Evolutionary conservation across 2,329 filamentous ascomycete species (phyloP).

Genomic region (Xylaria arbuscula): DNA sequence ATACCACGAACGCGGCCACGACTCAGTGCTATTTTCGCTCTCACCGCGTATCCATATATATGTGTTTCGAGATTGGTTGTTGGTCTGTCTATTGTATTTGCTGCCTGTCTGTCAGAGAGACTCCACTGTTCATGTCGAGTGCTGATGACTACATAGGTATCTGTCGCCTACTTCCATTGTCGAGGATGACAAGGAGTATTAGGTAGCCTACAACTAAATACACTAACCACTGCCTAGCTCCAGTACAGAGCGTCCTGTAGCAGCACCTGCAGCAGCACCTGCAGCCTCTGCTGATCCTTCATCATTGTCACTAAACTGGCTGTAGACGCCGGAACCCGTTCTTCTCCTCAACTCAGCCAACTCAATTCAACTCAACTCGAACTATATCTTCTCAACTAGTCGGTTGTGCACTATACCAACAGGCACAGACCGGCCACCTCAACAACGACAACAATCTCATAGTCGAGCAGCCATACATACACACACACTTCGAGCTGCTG

Average conservation of each 20-base stretch:
- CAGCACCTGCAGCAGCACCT: too few species aligned
- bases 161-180: background rate
- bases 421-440: background rate
- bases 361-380: constrained; percentile 1
- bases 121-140: background rate
- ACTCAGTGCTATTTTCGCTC: background rate
- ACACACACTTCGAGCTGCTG: constrained; percentile 1
- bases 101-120: background rate
- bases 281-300: constrained; percentile 30
- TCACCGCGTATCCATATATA: constrained; percentile 22
- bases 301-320: constrained; percentile 13
- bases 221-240: background rate
- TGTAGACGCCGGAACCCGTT: constrained; percentile 5
- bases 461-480: background rate
- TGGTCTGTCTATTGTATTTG: background rate
- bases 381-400: constrained; percentile 17
- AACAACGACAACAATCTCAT: background rate
- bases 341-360: constrained; percentile 22
- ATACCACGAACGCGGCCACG: constrained; percentile 14
- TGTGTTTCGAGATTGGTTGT: background rate
- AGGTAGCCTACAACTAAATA: background rate
- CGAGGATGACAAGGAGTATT: background rate
- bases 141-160: background rate
- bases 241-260: background rate
- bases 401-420: background rate